These are phyloP conservation scores for Collybiopsis confluens DNA, from an alignment of 768 basidiomycete species.

Conservation along the genomic window DNA sequence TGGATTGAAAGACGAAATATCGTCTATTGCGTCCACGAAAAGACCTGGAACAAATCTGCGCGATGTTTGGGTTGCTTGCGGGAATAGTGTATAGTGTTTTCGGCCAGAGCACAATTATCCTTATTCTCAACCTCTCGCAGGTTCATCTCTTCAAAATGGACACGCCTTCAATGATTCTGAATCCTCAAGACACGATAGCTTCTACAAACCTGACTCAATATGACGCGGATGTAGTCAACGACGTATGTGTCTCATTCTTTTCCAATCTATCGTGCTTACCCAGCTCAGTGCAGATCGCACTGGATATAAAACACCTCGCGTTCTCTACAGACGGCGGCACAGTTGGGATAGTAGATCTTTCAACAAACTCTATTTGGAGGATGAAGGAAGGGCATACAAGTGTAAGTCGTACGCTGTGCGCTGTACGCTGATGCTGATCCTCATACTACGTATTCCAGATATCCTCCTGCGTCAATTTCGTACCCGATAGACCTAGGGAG, in stretches of 20 bases:
- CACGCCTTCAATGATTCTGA: conserved; percentile 49
- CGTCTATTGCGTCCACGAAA: conserved; percentile 52
- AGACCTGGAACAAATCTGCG: conserved; percentile 35
- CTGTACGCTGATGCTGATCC: not conserved
- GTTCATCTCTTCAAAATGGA: conserved; percentile 45
- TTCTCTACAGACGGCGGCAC: conserved; percentile 68
- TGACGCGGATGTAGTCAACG: conserved; percentile 61
- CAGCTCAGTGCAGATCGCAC: conserved; percentile 25
- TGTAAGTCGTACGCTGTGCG: conserved; percentile 36
- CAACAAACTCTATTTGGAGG: conserved; percentile 37
- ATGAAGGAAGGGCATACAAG: conserved; percentile 64
- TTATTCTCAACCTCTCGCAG: conserved; percentile 16
- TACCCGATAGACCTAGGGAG: conserved; percentile 68
- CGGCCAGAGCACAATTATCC: too few species aligned
- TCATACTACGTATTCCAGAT: conserved; percentile 56
- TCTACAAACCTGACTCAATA: conserved; percentile 44
- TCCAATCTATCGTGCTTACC: conserved; percentile 21
- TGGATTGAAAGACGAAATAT: conserved; percentile 53
- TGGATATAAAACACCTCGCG: conserved; percentile 46
- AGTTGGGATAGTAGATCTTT: conserved; percentile 64
- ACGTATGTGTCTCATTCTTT: conserved; percentile 40
- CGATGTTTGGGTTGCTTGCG: conserved; percentile 65
- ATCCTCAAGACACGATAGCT: conserved; percentile 41
- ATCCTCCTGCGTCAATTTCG: conserved; percentile 64
- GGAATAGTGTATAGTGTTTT: conserved; percentile 39